Conservation (phyloP, 2,329 filamentous ascomycete species). For the Colletotrichum zoysiae region DNA sequence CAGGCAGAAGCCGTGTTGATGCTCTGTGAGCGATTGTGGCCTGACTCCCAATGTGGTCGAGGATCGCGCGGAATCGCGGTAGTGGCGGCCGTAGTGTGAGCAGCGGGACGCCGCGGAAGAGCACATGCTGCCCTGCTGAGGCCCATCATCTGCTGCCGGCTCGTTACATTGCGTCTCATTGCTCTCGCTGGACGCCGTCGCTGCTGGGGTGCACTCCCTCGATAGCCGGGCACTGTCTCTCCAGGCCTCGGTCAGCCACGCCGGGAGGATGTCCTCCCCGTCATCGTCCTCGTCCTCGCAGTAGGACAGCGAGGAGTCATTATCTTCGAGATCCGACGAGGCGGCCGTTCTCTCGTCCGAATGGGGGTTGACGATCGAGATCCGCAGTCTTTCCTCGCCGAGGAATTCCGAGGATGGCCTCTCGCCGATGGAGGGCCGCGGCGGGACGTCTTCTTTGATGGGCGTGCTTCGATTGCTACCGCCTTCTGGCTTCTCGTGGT, state of each 20-base stretch:
- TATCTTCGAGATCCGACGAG: background rate
- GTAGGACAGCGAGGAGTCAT: background rate
- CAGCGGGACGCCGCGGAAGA: slow-evolving; percentile 10
- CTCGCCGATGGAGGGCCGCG: background rate
- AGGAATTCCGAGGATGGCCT: slow-evolving; percentile 30
- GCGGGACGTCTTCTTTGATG: background rate
- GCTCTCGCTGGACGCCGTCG: background rate
- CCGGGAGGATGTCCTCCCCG: slow-evolving; percentile 9
- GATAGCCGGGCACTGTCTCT: slow-evolving; percentile 20
- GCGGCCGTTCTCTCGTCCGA: slow-evolving; percentile 8
- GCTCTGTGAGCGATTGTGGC: background rate
- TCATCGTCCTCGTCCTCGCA: slow-evolving; percentile 25
- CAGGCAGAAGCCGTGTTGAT: slow-evolving; percentile 4
- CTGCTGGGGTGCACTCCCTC: background rate
- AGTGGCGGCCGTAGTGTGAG: slow-evolving; percentile 23
- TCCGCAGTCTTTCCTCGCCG: slow-evolving; percentile 24
- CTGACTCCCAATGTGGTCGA: slow-evolving; percentile 10
- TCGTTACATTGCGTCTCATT: background rate
- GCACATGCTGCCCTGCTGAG: background rate
- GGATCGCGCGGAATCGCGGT: slow-evolving; percentile 11
- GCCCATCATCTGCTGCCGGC: slow-evolving; percentile 1
- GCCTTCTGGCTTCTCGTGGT: background rate
- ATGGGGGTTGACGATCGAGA: slow-evolving; percentile 16
- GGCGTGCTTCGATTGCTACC: too few species aligned
- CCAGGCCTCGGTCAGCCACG: slow-evolving; percentile 25